phyloP scores from a whole-genome alignment of 148 eudicot genomes.

The Persicaria tinctoria region DNA sequence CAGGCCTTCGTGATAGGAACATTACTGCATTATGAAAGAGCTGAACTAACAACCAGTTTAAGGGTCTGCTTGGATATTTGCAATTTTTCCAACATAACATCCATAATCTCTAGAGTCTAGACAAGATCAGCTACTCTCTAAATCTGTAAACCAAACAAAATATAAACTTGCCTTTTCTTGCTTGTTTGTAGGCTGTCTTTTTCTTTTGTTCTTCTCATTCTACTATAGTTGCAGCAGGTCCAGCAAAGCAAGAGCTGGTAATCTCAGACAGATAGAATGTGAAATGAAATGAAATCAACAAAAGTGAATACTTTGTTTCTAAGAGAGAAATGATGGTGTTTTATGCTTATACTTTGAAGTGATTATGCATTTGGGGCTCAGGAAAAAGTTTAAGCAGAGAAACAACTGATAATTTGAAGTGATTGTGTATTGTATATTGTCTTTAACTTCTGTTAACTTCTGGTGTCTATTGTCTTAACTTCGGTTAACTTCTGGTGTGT shows the following conservation, averaged over 20 bases:
- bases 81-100: constrained; percentile 66
- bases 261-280: background rate
- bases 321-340: background rate
- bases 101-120: too few species aligned
- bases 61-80: background rate
- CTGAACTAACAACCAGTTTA: background rate
- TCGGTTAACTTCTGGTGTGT: too few species aligned
- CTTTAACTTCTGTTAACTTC: too few species aligned
- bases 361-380: too few species aligned
- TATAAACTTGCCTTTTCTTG: too few species aligned
- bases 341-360: background rate
- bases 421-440: too few species aligned
- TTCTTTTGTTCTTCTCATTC: background rate
- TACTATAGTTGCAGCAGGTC: background rate
- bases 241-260: background rate
- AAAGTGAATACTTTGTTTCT: background rate
- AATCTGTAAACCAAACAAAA: too few species aligned
- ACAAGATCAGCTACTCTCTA: too few species aligned
- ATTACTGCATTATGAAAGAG: background rate
- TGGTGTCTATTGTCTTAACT: too few species aligned
- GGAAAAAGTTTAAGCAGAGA: too few species aligned
- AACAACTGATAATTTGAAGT: too few species aligned
- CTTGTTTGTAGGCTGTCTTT: too few species aligned
- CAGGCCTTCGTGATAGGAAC: constrained; percentile 20
- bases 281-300: background rate